Base-by-base conservation (phyloP, 768 basidiomycete species). In the Jaapia argillacea region DNA sequence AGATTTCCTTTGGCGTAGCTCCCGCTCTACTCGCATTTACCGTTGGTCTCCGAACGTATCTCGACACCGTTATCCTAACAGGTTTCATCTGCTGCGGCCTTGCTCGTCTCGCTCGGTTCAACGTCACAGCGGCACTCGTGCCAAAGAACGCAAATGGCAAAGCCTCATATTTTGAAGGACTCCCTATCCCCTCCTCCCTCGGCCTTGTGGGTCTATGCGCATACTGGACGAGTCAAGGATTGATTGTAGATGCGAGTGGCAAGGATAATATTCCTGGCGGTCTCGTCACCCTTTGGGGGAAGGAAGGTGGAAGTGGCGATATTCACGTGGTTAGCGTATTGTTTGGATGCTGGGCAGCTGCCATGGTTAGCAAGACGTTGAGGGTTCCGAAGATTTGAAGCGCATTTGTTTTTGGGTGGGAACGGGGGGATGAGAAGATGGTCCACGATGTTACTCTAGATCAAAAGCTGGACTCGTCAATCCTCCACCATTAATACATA, bases 1-100 rank as follows among this genome's bases (percentile, higher is more conserved):
- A 96, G 92, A 85, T 99, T 48, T 98, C 96, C 2, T 99, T 99
- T 57, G 96, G 96, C 41, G 91, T 98, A 41, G 93, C 96, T 0
- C 96, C 96, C 3, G 83, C 93, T n/a, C 71, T 98, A 36, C 67
- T 96, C 25, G 89, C 85, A 5, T 99, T 96, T 60, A 79, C 77
- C 40, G 73, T 97, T 43, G 96, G 96, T 43, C 75, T 98, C 44
- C 78, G 88, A 48, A 94, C 91, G 7, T 83, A 85, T 48, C 78
- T 96, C 46, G 96, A 99, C 67, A 87, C 85, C 2, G 73, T 93
- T 50, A 68, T 81, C 47, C 72, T 99, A 36, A 80, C 92, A 12
- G 75, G 78, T 41, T 99, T 97, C 61, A 90, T 96, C 53, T 97
- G 94, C 58, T 89, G 85, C 65, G 96, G 96, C 26, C 78, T 99